Base-by-base conservation (phyloP, 331 rosid species). In the Malus hybrid region DNA sequence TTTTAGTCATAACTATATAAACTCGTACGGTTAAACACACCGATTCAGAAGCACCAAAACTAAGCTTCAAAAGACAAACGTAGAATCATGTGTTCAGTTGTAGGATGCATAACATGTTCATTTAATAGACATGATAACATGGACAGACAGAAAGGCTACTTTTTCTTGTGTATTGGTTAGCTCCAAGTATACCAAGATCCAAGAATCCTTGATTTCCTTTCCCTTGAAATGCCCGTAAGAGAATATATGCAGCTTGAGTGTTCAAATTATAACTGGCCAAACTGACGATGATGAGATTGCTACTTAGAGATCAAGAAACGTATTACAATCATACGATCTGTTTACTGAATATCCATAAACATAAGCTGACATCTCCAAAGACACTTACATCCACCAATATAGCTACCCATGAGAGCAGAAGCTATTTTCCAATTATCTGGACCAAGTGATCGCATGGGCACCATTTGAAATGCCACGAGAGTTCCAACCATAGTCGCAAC, bases 361-460 rank as follows among this genome's bases (percentile, higher is more conserved):
- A 76, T 34, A 11, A 54, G 16, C 66, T 54, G 31, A 73, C 44
- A 72, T 31, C 60, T 52, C 22, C 66, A 34, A 80, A 32, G 24
- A 72, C 69, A 90, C 96, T 90, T 86, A 92, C 96, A 86, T 90
- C 92, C 97, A 48, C 96, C 97, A 75, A 92, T 87, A 63, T 92
- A 90, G 76, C 93, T 92, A 13, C 96, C 96, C 96, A 90, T 90
- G 75, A 92, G 88, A 63, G 96, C 93, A 72, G 93, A 83, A 56
- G 90, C 97, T 42, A 90, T 72, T 77, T 90, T 90, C 92, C 97
- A 92, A 78, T 85, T 88, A 77, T 92, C 96, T 20, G 84, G 79
- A 68, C 97, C 93, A 76, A 92, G 90, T 39, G 96, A 86, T 31
- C 87, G 84, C 96, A 92, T 92, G 57, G 87, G 96, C 72, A 90